Percentiles rank a stretch among this genome's conserved stretches.
These are phyloP conservation scores for Fusarium sp. DNA, from an alignment of 2,329 filamentous ascomycete species.

Conservation along the genomic window DNA sequence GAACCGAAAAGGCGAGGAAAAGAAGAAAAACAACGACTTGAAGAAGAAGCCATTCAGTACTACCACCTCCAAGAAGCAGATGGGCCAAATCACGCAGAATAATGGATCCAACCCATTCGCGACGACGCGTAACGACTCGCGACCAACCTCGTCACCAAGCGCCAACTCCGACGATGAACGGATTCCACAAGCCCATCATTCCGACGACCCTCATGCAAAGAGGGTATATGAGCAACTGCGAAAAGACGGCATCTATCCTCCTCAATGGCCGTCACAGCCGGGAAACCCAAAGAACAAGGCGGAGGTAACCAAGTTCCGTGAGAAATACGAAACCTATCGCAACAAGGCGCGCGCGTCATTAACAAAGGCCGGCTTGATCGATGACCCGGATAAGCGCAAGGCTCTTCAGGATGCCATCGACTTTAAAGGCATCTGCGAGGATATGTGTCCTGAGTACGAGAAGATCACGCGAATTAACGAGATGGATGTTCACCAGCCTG, in stretches of 20 bases:
- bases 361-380: slow-evolving; percentile 69
- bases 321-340: slow-evolving; percentile 67
- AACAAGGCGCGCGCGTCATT: slow-evolving; percentile 66
- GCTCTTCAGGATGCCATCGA: slow-evolving; percentile 71
- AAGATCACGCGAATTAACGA: slow-evolving; percentile 72
- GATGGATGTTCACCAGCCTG: slow-evolving; percentile 65
- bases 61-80: slow-evolving; percentile 25
- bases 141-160: slow-evolving; percentile 44
- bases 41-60: slow-evolving; percentile 32
- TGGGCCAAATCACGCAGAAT: slow-evolving; percentile 24
- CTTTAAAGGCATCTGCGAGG: slow-evolving; percentile 75
- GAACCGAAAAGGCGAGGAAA: slow-evolving; percentile 40
- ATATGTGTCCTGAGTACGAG: slow-evolving; percentile 77
- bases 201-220: slow-evolving; percentile 57
- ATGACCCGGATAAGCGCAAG: slow-evolving; percentile 72
- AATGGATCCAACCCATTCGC: slow-evolving; percentile 36
- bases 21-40: slow-evolving; percentile 39
- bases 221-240: slow-evolving; percentile 64
- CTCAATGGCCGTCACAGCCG: slow-evolving; percentile 66
- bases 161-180: slow-evolving; percentile 33
- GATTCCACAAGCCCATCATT: slow-evolving; percentile 36
- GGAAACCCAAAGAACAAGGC: slow-evolving; percentile 63
- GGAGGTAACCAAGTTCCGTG: slow-evolving; percentile 65
- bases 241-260: slow-evolving; percentile 65
- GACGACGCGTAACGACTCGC: slow-evolving; percentile 34